Evolutionary conservation across 2,329 filamentous ascomycete species (phyloP).

Genomic region (Aspergillus sp.): DNA sequence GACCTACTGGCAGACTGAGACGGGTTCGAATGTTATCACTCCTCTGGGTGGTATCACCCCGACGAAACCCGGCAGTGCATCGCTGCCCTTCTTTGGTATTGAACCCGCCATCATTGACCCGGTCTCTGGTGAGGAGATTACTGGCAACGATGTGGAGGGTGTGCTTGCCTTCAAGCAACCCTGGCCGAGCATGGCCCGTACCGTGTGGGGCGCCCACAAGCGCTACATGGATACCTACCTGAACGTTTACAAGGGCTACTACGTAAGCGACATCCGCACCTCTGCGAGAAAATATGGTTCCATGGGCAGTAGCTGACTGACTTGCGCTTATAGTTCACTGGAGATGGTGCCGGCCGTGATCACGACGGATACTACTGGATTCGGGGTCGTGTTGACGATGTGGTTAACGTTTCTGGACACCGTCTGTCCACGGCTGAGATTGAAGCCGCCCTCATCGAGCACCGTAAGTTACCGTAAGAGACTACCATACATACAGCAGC

Average conservation of each 20-base stretch:
- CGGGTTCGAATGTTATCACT: constrained; percentile 92
- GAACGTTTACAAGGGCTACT: constrained; percentile 97
- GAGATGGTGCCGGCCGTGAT: constrained; percentile 89
- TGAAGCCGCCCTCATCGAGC: constrained; percentile 93
- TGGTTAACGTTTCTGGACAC: constrained; percentile 97
- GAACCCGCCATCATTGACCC: constrained; percentile 98
- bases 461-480: constrained; percentile 54
- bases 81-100: constrained; percentile 96
- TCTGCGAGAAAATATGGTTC: too few relatives aligned
- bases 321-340: constrained; percentile 47
- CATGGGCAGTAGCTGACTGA: constrained; percentile 1
- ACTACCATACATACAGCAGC: background rate
- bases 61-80: constrained; percentile 94
- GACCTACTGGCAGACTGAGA: constrained; percentile 99
- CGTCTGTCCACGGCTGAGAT: constrained; percentile 97
- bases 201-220: constrained; percentile 96
- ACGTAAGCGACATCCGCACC: constrained; percentile 63
- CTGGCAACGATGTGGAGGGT: constrained; percentile 95
- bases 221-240: constrained; percentile 98
- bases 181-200: constrained; percentile 98
- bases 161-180: constrained; percentile 95
- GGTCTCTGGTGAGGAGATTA: constrained; percentile 87
- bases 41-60: constrained; percentile 90
- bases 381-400: constrained; percentile 94
- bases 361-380: constrained; percentile 99